These are phyloP conservation scores for Fusarium zealandicum DNA, from an alignment of 2,329 filamentous ascomycete species.

Conservation along the genomic window DNA sequence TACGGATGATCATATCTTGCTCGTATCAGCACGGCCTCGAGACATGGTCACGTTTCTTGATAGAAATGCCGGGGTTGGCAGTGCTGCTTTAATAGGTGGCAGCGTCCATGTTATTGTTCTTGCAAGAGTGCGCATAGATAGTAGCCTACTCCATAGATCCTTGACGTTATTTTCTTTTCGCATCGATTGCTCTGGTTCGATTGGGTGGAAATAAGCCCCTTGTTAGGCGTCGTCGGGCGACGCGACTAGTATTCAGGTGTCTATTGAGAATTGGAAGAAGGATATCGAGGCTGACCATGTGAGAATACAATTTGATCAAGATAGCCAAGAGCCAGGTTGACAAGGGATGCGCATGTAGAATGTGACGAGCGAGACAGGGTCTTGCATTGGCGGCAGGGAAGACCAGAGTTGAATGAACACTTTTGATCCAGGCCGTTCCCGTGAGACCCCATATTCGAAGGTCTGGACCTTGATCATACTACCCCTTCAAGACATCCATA, in stretches of 20 bases:
- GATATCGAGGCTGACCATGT: constrained; percentile 14
- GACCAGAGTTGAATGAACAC: constrained; percentile 7
- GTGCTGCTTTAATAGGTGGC: constrained; percentile 2
- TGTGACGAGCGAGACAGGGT: constrained; percentile 19
- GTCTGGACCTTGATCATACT: too few relatives aligned
- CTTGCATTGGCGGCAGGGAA: background rate
- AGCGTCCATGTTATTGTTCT: background rate
- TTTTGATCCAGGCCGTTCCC: constrained; percentile 8
- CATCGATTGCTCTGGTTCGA: constrained; percentile 1
- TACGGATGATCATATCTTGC: constrained; percentile 6
- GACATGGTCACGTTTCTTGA: constrained; percentile 2
- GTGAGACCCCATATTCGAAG: background rate
- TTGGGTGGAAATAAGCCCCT: background rate
- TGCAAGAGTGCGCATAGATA: background rate
- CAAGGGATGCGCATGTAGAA: constrained; percentile 23
- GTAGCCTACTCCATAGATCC: too few relatives aligned
- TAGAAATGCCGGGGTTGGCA: constrained; percentile 9
- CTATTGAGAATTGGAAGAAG: too few relatives aligned
- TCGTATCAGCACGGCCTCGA: background rate
- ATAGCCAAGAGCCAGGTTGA: background rate
- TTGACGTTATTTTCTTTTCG: background rate
- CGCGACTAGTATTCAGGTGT: background rate
- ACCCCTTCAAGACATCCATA: too few relatives aligned
- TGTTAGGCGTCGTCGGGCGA: background rate
- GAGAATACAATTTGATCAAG: background rate